Evolutionary conservation across 2,329 filamentous ascomycete species (phyloP).

Genomic region (Fusarium subglutinans): DNA sequence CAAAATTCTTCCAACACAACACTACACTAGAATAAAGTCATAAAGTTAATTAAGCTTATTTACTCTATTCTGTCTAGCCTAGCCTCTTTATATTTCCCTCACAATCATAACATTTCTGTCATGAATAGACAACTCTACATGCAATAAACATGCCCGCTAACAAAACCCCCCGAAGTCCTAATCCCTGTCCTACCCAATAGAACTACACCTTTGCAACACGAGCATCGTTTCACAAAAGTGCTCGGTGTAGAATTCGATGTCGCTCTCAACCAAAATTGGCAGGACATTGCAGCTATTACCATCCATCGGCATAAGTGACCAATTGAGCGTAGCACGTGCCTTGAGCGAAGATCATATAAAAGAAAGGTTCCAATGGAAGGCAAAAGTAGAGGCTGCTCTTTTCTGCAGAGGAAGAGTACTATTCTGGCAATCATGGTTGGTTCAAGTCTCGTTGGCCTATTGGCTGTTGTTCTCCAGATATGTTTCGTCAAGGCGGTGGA

Average conservation of each 20-base stretch:
- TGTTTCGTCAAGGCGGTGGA: constrained; percentile 31
- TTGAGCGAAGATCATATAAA: constrained; percentile 15
- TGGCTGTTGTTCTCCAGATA: constrained; percentile 30
- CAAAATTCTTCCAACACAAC: neutral
- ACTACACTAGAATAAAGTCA: neutral
- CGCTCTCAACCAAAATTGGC: constrained; percentile 7
- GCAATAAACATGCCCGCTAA: constrained; percentile 23
- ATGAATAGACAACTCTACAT: neutral
- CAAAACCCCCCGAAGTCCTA: neutral
- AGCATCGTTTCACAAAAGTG: constrained; percentile 7
- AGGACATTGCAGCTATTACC: constrained; percentile 7
- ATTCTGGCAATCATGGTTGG: constrained; percentile 30
- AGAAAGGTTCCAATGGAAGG: constrained; percentile 12
- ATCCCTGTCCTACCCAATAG: constrained; percentile 26
- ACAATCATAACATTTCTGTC: neutral
- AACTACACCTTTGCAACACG: constrained; percentile 28
- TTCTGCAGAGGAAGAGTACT: neutral
- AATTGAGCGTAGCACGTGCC: constrained; percentile 21
- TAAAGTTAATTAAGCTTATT: neutral
- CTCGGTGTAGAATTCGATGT: constrained; percentile 19
- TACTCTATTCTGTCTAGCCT: neutral
- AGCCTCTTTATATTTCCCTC: neutral
- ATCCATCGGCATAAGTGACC: constrained; percentile 4
- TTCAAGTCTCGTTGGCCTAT: constrained; percentile 31
- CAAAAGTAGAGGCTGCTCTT: neutral